A percentile compares a stretch with the other conserved stretches of the same genome.
Evolutionary conservation across 139 green algal genomes (phyloP).

Genomic region (Closterium sp.): DNA sequence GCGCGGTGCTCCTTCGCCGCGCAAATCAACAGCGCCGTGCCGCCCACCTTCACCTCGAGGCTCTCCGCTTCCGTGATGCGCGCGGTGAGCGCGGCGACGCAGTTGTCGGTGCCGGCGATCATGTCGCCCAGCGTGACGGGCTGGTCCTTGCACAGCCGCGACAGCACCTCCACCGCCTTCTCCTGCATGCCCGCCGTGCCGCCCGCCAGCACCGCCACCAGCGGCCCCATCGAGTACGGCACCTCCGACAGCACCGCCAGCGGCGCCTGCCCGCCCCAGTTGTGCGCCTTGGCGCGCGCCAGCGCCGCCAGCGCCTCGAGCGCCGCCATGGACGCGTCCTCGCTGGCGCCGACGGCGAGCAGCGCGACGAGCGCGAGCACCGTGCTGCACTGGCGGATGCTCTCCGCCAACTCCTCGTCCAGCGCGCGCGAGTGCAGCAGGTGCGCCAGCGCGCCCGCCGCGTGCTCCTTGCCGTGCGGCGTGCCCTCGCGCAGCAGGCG

Average conservation of each 20-base stretch:
- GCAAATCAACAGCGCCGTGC: slow-evolving; percentile 40
- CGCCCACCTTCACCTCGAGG: slow-evolving; percentile 41
- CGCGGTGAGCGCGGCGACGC: slow-evolving; percentile 35
- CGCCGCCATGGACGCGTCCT: slow-evolving; percentile 39
- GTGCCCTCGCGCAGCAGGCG: slow-evolving; percentile 36
- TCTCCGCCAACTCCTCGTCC: slow-evolving; percentile 36
- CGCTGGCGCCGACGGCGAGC: slow-evolving; percentile 11
- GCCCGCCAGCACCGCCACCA: slow-evolving; percentile 24
- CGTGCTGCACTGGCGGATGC: slow-evolving; percentile 31
- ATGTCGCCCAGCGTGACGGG: slow-evolving; percentile 24
- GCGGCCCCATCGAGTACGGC: slow-evolving; percentile 25
- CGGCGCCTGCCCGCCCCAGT: slow-evolving; percentile 8
- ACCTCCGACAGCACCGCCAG: slow-evolving; percentile 40
- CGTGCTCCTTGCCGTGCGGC: slow-evolving; percentile 39
- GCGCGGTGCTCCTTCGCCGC: slow-evolving; percentile 43
- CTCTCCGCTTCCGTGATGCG: slow-evolving; percentile 27
- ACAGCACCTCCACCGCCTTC: slow-evolving; percentile 43
- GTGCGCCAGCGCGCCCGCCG: slow-evolving; percentile 36
- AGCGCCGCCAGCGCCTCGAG: slow-evolving; percentile 30
- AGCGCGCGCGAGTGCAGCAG: slow-evolving; percentile 30
- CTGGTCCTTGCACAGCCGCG: slow-evolving; percentile 43
- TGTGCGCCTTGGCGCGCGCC: slow-evolving; percentile 13
- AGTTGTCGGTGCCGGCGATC: slow-evolving; percentile 25
- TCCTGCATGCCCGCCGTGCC: slow-evolving; percentile 30
- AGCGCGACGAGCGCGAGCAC: slow-evolving; percentile 37